These are phyloP conservation scores for Ceratocystis ficicola DNA, from an alignment of 2,329 filamentous ascomycete species.

Conservation along the genomic window DNA sequence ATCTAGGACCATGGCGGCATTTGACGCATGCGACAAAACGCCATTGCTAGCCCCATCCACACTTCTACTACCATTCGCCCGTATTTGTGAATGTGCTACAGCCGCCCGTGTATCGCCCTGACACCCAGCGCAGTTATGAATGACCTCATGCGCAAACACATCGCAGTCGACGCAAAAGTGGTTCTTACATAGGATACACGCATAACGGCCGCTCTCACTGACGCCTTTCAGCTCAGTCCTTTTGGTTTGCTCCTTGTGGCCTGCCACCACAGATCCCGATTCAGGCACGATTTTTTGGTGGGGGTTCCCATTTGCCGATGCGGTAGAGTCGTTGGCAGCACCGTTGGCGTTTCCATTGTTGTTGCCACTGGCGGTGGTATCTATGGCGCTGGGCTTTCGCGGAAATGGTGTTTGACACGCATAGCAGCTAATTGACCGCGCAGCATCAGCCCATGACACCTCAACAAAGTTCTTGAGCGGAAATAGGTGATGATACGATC, in stretches of 20 bases:
- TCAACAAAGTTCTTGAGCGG: constrained; percentile 83
- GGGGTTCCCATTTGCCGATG: not conserved
- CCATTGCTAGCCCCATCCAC: constrained; percentile 7
- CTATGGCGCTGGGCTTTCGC: constrained; percentile 27
- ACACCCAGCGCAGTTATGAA: constrained; percentile 94
- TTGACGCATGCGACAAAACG: constrained; percentile 25
- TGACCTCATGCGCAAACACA: constrained; percentile 82
- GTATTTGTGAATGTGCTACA: constrained; percentile 17
- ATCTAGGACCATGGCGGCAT: constrained; percentile 38
- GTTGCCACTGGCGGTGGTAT: not conserved
- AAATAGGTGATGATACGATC: constrained; percentile 90
- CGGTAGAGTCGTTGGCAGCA: not conserved
- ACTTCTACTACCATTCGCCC: constrained; percentile 23
- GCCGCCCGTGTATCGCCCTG: constrained; percentile 39
- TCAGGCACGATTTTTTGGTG: not conserved
- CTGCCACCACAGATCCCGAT: not conserved
- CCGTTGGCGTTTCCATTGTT: constrained; percentile 19
- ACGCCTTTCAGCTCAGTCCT: constrained; percentile 44
- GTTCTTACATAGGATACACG: constrained; percentile 70
- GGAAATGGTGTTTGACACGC: constrained; percentile 68
- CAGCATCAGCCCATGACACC: constrained; percentile 68
- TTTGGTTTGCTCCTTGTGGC: constrained; percentile 4
- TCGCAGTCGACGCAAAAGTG: constrained; percentile 99
- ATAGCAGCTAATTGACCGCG: constrained; percentile 54
- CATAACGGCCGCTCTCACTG: constrained; percentile 78